These are phyloP conservation scores for Xylaria curta DNA, from an alignment of 495 filamentous ascomycete genomes.

Conservation along the genomic window DNA sequence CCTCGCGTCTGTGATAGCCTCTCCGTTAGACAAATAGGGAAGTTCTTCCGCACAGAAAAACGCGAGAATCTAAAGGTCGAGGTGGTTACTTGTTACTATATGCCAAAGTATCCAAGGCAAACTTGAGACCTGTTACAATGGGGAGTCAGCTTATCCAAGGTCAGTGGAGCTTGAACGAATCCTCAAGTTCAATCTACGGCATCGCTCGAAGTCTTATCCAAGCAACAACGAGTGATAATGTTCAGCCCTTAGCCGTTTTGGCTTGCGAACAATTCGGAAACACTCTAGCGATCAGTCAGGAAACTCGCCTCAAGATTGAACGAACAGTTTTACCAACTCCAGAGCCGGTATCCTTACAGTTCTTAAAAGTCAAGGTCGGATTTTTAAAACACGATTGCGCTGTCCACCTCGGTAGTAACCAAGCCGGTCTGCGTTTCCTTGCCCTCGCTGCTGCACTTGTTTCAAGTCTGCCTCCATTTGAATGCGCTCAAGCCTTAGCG, in stretches of 20 bases:
- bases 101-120: no score
- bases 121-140: background rate
- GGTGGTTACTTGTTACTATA: background rate
- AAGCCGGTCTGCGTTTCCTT: slow-evolving; percentile 33
- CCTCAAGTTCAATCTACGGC: background rate
- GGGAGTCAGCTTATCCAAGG: background rate
- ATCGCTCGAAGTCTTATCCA: slow-evolving; percentile 19
- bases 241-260: slow-evolving; percentile 28
- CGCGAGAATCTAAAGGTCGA: background rate
- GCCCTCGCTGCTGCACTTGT: slow-evolving; percentile 29
- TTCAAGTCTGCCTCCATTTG: background rate
- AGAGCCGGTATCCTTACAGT: slow-evolving; percentile 19
- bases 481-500: background rate
- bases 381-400: slow-evolving; percentile 32
- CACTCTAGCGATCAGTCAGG: slow-evolving; percentile 29
- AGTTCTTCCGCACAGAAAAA: background rate
- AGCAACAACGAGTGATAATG: slow-evolving; percentile 30
- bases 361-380: slow-evolving; percentile 25
- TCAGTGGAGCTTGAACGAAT: slow-evolving; percentile 9
- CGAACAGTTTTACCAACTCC: slow-evolving; percentile 20
- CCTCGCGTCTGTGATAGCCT: background rate
- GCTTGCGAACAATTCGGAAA: slow-evolving; percentile 31
- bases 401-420: slow-evolving; percentile 27
- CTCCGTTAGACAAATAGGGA: background rate
- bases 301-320: slow-evolving; percentile 27